Conservation (phyloP, 108 stramenopile genomes). For the Skeletonema grethae region DNA sequence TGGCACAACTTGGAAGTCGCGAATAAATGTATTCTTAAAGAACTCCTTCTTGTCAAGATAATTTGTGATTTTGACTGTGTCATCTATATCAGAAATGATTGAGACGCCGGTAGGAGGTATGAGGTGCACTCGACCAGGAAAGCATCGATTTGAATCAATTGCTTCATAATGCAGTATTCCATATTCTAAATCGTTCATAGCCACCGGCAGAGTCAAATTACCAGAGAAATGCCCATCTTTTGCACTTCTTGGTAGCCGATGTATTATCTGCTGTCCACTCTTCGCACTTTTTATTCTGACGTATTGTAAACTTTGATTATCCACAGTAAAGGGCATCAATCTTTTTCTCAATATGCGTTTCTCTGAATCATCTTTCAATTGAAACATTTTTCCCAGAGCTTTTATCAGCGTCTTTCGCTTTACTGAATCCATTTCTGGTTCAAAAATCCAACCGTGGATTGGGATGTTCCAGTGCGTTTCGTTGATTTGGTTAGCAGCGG, state of each 20-base stretch:
- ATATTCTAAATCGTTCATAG: slow-evolving; percentile 4
- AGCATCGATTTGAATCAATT: slow-evolving; percentile 11
- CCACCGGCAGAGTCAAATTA: slow-evolving; percentile 3
- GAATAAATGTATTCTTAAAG: slow-evolving; percentile 45
- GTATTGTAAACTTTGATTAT: slow-evolving; percentile 42
- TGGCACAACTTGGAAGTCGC: slow-evolving; percentile 44
- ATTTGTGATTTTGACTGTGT: slow-evolving; percentile 54
- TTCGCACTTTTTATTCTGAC: slow-evolving; percentile 14
- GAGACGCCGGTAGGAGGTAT: slow-evolving; percentile 33
- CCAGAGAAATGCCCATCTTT: slow-evolving; percentile 48
- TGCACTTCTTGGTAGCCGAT: slow-evolving; percentile 22
- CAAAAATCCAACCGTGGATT: slow-evolving; percentile 54
- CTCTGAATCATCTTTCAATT: slow-evolving; percentile 18
- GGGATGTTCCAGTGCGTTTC: slow-evolving; percentile 36
- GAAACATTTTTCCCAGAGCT: slow-evolving; percentile 28
- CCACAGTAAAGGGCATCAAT: slow-evolving; percentile 43
- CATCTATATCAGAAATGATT: slow-evolving; percentile 56
- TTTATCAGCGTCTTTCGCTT: slow-evolving; percentile 34
- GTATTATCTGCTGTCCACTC: slow-evolving; percentile 2
- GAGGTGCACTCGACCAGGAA: slow-evolving; percentile 28
- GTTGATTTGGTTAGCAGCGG: slow-evolving; percentile 23
- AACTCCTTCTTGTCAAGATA: slow-evolving; percentile 45
- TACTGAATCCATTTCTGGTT: slow-evolving; percentile 38
- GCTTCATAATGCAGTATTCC: slow-evolving; percentile 16
- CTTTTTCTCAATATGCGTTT: slow-evolving; percentile 31